Conservation (phyloP, 441 rosid genomes). For the Pelargonium australe region DNA sequence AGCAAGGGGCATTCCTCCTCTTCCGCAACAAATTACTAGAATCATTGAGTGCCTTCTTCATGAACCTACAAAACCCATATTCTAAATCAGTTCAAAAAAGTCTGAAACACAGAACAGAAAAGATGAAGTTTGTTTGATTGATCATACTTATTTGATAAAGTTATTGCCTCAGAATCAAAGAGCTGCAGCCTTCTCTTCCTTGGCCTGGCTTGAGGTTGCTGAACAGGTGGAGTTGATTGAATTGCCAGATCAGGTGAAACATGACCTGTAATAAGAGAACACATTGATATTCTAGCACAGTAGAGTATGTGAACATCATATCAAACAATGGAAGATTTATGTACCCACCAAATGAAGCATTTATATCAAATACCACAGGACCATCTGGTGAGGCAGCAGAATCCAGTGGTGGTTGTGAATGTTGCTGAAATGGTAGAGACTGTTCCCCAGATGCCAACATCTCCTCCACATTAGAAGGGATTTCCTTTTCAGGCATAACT, state of each 20-base stretch:
- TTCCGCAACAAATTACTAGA: constrained; percentile 43
- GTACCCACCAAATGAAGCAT: constrained; percentile 41
- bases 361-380: constrained; percentile 19
- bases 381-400: constrained; percentile 35
- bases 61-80: constrained; percentile 31
- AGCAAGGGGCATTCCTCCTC: constrained; percentile 42
- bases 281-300: not conserved
- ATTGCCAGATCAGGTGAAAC: constrained; percentile 47
- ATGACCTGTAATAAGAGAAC: constrained; percentile 34
- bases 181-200: constrained; percentile 42
- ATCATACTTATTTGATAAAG: not conserved
- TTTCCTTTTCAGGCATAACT: constrained; percentile 34
- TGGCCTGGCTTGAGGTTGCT: constrained; percentile 33
- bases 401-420: constrained; percentile 31
- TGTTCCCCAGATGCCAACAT: constrained; percentile 30
- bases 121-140: not conserved
- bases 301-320: not conserved
- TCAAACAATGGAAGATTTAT: not conserved
- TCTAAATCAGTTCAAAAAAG: constrained; percentile 19
- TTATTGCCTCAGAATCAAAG: constrained; percentile 35
- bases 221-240: constrained; percentile 50
- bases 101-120: not conserved
- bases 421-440: constrained; percentile 36
- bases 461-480: constrained; percentile 38
- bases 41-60: constrained; percentile 56